phyloP scores from a whole-genome alignment of 495 filamentous ascomycete species.

The Penicillium macrosclerotiorum region DNA sequence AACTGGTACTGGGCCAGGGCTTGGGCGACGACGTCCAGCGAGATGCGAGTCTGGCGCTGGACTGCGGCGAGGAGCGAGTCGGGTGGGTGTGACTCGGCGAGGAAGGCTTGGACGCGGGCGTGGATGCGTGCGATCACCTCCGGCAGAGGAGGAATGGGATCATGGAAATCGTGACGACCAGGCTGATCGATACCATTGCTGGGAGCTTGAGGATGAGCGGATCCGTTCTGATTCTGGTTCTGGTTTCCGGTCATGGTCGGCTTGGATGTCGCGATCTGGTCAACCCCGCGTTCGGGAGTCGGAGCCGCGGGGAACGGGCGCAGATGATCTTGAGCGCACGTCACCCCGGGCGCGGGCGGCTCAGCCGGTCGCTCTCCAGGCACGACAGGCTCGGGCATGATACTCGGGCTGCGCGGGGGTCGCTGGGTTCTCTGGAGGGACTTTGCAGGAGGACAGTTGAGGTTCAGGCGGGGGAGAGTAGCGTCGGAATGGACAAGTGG shows the following conservation, averaged over 20 bases:
- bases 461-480: conserved; percentile 19
- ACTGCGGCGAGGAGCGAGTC: conserved; percentile 57
- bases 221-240: conserved; percentile 7
- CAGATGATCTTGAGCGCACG: conserved; percentile 15
- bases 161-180: too few relatives aligned
- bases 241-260: background rate
- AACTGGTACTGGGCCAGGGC: conserved; percentile 72
- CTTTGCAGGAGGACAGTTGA: conserved; percentile 10
- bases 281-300: background rate
- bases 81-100: conserved; percentile 56
- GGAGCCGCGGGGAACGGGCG: conserved; percentile 16
- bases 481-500: conserved; percentile 10
- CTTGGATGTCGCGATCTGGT: too few relatives aligned
- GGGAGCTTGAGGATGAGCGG: conserved; percentile 5
- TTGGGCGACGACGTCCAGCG: conserved; percentile 68
- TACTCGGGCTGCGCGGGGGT: conserved; percentile 2
- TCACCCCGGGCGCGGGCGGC: background rate
- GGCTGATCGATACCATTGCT: too few relatives aligned
- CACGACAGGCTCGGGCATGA: conserved; percentile 13
- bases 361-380: conserved; percentile 1
- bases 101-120: conserved; percentile 64
- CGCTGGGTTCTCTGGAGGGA: too few relatives aligned
- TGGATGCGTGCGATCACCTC: conserved; percentile 60
- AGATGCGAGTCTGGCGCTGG: conserved; percentile 68
- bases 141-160: conserved; percentile 26